These are phyloP conservation scores for Climacium dendroides DNA, from an alignment of 225 moss, liverwort and hornwort species.

Conservation along the genomic window DNA sequence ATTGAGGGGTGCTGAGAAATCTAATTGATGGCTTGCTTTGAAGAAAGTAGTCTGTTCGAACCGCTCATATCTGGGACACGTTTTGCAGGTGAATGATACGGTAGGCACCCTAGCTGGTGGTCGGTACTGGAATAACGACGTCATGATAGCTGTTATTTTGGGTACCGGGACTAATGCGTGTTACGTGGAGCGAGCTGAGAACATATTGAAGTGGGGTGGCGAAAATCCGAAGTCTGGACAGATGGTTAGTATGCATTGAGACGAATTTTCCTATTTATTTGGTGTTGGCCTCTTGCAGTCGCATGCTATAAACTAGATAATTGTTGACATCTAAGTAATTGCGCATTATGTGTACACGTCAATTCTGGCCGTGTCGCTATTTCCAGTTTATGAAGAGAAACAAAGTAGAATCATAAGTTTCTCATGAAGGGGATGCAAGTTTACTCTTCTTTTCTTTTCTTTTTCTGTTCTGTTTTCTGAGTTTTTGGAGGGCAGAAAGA, in stretches of 20 bases:
- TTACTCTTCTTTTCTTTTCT: not conserved
- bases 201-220: constrained; percentile 50
- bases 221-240: constrained; percentile 38
- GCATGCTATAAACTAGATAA: not conserved
- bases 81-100: constrained; percentile 51
- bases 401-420: not conserved
- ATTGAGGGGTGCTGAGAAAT: not conserved
- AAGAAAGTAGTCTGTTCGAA: not conserved
- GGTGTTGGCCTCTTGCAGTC: not conserved
- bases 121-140: constrained; percentile 63
- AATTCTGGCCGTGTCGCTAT: not conserved
- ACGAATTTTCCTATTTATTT: not conserved
- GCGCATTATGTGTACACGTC: not conserved
- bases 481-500: not conserved
- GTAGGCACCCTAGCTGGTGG: constrained; percentile 85
- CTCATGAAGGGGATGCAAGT: not conserved
- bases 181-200: constrained; percentile 62
- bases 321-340: not conserved
- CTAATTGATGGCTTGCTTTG: not conserved
- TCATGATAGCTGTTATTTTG: constrained; percentile 72
- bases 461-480: not conserved
- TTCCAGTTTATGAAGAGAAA: not conserved
- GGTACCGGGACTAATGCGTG: constrained; percentile 79
- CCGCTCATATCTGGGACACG: not conserved
- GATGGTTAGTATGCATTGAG: constrained; percentile 17